Evolutionary conservation across 1,139 yeast species (phyloP).

Genomic region (Debaryomyces subglobosus): DNA sequence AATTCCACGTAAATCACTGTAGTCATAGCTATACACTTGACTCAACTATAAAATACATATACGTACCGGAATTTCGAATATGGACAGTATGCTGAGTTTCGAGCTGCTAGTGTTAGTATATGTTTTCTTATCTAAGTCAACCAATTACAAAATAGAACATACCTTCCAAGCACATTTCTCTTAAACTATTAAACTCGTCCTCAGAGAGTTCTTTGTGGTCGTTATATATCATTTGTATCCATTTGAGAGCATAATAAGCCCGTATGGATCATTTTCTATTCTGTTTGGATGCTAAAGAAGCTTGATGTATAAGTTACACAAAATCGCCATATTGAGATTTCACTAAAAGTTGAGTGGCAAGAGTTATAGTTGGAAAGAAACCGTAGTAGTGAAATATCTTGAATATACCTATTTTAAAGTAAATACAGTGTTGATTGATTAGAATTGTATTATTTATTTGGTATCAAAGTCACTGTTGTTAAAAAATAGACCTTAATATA

Average conservation of each 20-base stretch:
- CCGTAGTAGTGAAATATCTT: neutral
- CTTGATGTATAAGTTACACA: slow-evolving; percentile 1
- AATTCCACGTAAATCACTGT: neutral
- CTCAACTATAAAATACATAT: neutral
- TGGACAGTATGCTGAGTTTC: slow-evolving; percentile 68
- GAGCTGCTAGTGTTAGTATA: slow-evolving; percentile 34
- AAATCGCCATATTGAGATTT: slow-evolving; percentile 2
- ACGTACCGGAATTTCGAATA: slow-evolving; percentile 74
- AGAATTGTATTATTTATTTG: neutral
- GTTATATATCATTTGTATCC: neutral
- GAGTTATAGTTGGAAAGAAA: neutral
- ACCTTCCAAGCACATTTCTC: slow-evolving; percentile 33
- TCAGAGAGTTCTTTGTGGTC: neutral
- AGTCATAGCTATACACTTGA: neutral
- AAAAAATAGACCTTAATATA: neutral
- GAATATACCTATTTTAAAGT: slow-evolving; percentile 1
- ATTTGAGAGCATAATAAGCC: neutral
- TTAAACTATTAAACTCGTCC: slow-evolving; percentile 16
- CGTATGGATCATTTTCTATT: neutral
- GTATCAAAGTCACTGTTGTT: neutral
- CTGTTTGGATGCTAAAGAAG: neutral
- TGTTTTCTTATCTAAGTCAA: neutral
- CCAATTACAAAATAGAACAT: slow-evolving; percentile 14
- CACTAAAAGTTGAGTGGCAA: slow-evolving; percentile 6
- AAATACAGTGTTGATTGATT: neutral